Percentiles rank a stretch among this genome's conserved stretches.
Evolutionary conservation across 179 eudicot genomes (phyloP).

Genomic region (Spinacia oleracea): DNA sequence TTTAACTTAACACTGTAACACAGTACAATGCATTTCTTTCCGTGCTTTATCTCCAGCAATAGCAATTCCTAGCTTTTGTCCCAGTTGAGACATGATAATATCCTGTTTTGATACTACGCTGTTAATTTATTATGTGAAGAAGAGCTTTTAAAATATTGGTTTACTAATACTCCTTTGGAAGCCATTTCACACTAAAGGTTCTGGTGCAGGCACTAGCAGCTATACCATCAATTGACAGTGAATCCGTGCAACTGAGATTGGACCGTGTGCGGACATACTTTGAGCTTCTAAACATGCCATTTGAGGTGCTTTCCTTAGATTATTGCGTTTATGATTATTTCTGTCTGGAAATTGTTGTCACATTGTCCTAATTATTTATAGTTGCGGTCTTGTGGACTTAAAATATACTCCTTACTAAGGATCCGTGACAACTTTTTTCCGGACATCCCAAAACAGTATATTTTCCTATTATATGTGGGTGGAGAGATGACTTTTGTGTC

Average conservation of each 20-base stretch:
- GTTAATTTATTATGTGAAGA: background rate
- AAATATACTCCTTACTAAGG: background rate
- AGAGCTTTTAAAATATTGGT: background rate
- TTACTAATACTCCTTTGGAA: background rate
- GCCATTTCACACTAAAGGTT: background rate
- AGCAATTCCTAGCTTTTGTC: conserved; percentile 12
- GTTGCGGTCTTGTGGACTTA: background rate
- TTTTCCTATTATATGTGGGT: background rate
- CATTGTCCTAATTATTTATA: background rate
- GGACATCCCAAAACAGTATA: background rate
- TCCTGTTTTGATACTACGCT: background rate
- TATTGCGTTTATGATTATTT: background rate
- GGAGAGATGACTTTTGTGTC: conserved; percentile 12
- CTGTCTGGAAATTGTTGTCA: background rate
- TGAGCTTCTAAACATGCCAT: conserved; percentile 95
- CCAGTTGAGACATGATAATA: background rate
- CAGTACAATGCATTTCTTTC: background rate
- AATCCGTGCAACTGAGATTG: conserved; percentile 71
- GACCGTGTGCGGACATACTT: conserved; percentile 95
- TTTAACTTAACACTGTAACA: conserved; percentile 7
- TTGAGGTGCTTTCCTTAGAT: conserved; percentile 59
- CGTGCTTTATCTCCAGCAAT: background rate
- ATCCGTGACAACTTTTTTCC: background rate
- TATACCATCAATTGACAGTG: conserved; percentile 79
- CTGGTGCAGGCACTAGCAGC: conserved; percentile 81